Evolutionary conservation across 2,329 filamentous ascomycete genomes (phyloP).

Genomic region (Botrytis sinoallii): DNA sequence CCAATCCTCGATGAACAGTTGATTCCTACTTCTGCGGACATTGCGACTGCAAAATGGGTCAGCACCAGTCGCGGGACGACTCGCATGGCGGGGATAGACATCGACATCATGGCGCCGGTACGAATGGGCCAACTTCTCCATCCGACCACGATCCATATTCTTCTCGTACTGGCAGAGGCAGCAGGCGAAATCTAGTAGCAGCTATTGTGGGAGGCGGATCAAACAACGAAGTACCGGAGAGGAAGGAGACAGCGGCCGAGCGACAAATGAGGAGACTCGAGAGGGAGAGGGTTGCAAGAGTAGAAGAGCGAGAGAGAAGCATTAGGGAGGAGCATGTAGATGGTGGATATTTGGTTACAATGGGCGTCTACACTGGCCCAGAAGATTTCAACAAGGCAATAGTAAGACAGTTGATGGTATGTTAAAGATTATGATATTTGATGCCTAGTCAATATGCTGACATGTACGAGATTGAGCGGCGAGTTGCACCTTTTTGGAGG

Average conservation of each 20-base stretch:
- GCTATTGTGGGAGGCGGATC: slow-evolving; percentile 34
- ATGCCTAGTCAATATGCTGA: slow-evolving; percentile 23
- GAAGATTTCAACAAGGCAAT: slow-evolving; percentile 91
- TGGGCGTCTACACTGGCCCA: slow-evolving; percentile 85
- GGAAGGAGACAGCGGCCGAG: slow-evolving; percentile 87
- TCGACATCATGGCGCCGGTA: slow-evolving; percentile 24
- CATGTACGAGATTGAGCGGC: slow-evolving; percentile 74
- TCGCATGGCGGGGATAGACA: slow-evolving; percentile 26
- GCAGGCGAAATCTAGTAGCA: slow-evolving; percentile 36
- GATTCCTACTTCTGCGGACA: slow-evolving; percentile 30
- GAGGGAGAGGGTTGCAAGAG: slow-evolving; percentile 69
- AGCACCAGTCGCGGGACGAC: slow-evolving; percentile 35
- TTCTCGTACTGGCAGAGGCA: slow-evolving; percentile 32
- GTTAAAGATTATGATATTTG: slow-evolving; percentile 26
- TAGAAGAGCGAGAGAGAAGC: slow-evolving; percentile 86
- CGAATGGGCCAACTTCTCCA: slow-evolving; percentile 30
- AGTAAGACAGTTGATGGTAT: slow-evolving; percentile 87
- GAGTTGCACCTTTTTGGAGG: slow-evolving; percentile 91
- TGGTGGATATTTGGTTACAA: slow-evolving; percentile 89
- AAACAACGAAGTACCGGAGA: slow-evolving; percentile 39
- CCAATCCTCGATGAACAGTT: slow-evolving; percentile 31
- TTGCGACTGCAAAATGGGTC: slow-evolving; percentile 36
- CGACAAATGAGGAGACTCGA: slow-evolving; percentile 82
- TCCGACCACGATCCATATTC: slow-evolving; percentile 31
- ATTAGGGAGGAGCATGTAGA: slow-evolving; percentile 90